Percentiles rank a stretch among this genome's conserved stretches.
Conservation (phyloP, 768 basidiomycete genomes). For the Agrocybe praecox region DNA sequence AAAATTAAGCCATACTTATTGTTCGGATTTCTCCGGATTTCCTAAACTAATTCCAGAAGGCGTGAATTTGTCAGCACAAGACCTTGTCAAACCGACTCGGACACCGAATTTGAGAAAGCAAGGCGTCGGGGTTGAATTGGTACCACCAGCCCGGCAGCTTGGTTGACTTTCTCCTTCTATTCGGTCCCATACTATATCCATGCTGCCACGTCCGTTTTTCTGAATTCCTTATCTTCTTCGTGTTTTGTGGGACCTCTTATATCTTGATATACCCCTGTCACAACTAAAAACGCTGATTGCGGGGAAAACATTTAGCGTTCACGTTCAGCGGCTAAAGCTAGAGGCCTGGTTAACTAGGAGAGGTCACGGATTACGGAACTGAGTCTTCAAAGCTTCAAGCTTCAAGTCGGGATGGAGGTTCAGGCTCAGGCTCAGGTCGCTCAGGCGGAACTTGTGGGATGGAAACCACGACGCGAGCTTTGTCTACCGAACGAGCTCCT, state of each 20-base stretch:
- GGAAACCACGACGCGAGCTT: constrained; percentile 20
- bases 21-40: too few species aligned
- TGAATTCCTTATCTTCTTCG: neutral
- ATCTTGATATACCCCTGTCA: neutral
- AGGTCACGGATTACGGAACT: too few species aligned
- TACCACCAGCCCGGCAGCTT: neutral
- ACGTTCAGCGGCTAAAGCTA: too few species aligned
- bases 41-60: too few species aligned
- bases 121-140: neutral
- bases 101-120: neutral
- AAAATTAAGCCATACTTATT: too few species aligned
- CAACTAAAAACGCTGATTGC: too few species aligned
- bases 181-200: neutral
- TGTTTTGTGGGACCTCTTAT: neutral
- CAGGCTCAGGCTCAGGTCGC: constrained; percentile 11
- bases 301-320: too few species aligned
- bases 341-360: too few species aligned
- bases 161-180: neutral
- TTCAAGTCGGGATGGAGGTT: neutral
- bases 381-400: too few species aligned
- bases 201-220: neutral
- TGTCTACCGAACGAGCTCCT: constrained; percentile 39
- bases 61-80: neutral
- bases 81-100: neutral
- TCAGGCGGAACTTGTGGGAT: constrained; percentile 4